Evolutionary conservation across 2,329 filamentous ascomycete genomes (phyloP).

Genomic region (Calonectria henricotiae): DNA sequence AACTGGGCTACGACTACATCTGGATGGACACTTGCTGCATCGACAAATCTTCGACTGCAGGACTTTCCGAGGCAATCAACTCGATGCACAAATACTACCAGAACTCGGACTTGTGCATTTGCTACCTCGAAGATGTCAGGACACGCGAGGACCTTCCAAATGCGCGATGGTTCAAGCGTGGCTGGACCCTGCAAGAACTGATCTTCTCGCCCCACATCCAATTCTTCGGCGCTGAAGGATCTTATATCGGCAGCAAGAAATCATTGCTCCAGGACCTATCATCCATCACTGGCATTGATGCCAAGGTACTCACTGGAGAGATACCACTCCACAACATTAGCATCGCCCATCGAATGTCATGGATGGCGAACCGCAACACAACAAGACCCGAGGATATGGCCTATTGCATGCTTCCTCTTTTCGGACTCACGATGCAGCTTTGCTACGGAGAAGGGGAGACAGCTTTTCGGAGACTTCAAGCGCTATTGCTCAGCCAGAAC

Average conservation of each 20-base stretch:
- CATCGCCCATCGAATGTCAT: conserved; percentile 22
- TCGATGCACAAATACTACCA: conserved; percentile 18
- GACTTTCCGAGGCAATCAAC: conserved; percentile 8
- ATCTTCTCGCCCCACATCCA: conserved; percentile 17
- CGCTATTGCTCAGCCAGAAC: background rate
- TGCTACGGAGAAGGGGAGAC: conserved; percentile 17
- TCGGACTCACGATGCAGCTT: conserved; percentile 29
- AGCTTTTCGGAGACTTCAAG: conserved; percentile 1
- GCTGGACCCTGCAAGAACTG: conserved; percentile 15
- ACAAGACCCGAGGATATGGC: conserved; percentile 25
- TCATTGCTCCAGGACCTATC: conserved; percentile 7
- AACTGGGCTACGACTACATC: conserved; percentile 11
- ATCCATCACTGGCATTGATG: background rate
- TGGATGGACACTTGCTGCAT: conserved; percentile 22
- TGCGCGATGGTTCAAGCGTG: conserved; percentile 17
- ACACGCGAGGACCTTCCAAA: conserved; percentile 1
- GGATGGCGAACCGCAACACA: conserved; percentile 21
- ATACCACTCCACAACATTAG: background rate
- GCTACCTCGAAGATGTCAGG: conserved; percentile 14
- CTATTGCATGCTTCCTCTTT: conserved; percentile 28
- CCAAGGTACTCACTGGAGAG: background rate
- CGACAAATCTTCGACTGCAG: conserved; percentile 1
- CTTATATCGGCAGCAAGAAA: conserved; percentile 21
- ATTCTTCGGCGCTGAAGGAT: conserved; percentile 11
- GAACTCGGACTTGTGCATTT: conserved; percentile 4